Base-by-base conservation (phyloP, 2,329 filamentous ascomycete genomes). In the Colletotrichum incanum region DNA sequence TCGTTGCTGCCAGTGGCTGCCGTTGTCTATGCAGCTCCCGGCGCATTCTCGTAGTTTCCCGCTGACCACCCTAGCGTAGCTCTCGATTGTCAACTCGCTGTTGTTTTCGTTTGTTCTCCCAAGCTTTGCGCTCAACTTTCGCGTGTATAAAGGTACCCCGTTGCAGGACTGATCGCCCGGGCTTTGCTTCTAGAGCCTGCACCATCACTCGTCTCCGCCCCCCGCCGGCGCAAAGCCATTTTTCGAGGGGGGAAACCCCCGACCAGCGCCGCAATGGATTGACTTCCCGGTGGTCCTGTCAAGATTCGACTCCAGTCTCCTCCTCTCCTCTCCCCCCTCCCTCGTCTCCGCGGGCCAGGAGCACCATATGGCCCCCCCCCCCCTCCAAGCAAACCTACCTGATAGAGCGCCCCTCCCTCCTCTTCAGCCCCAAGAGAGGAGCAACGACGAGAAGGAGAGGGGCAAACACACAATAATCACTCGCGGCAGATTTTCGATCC, bases 191-290 rank as follows among this genome's bases (percentile, higher is more conserved):
- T 64, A 54, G 37, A 52, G 43, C 34, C 65, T 58, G 69, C 69
- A 68, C 69, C 65, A 58, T 69, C 45, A 49, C 37, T 61, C 23
- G 65, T 56, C 70, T 59, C 65, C 69, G 59, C 70, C 52, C 65
- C 65, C 70, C 70, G 52, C 54, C 70, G 65, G 58, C 65, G 58
- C 65, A 59, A 63, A 45, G 54, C 65, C 52, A 64, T 69, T 52
- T 39, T 28, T 20, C 7, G 18, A 23, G 28, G 26, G 26, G 18
- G 45, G 28, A 41, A 59, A 54, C 1, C 28, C 18, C 37, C 59
- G 59, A 34, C 47, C 45, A 50, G 59, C 60, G 54, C 65, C 69
- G 45, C 70, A 60, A 49, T 56, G 54, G 34, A 56, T 69, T 63
- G 54, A 69, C 59, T 54, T 58, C 45, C 52, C 59, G 26, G 65